Evolutionary conservation across 768 basidiomycete genomes (phyloP).

Genomic region (Tephrocybe sp.): DNA sequence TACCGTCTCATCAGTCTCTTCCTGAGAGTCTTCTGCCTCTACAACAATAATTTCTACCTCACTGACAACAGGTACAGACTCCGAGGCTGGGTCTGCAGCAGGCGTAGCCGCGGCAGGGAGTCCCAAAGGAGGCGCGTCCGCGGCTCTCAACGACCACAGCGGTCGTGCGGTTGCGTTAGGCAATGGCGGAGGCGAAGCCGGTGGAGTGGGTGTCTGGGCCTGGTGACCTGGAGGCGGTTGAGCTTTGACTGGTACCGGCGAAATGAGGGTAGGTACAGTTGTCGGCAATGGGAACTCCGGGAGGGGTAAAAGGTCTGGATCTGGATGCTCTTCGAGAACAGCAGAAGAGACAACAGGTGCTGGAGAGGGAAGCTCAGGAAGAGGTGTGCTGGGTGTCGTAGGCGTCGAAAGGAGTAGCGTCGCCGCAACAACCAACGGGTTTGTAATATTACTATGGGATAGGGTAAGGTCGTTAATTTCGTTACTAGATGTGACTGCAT

Average conservation of each 20-base stretch:
- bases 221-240: neutral
- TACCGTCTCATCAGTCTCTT: too few species aligned
- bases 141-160: constrained; percentile 40
- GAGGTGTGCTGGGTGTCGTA: constrained; percentile 7
- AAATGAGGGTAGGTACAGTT: constrained; percentile 12
- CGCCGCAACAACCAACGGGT: constrained; percentile 2
- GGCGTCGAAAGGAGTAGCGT: constrained; percentile 10
- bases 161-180: constrained; percentile 15
- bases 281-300: constrained; percentile 19
- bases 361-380: constrained; percentile 2
- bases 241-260: constrained; percentile 12
- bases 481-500: constrained; percentile 1
- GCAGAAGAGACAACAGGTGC: neutral
- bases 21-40: too few species aligned
- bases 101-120: constrained; percentile 13
- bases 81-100: neutral
- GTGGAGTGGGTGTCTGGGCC: constrained; percentile 40
- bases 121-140: constrained; percentile 41
- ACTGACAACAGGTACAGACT: too few species aligned
- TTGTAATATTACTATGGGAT: neutral
- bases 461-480: constrained; percentile 12
- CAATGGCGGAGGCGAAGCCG: constrained; percentile 35
- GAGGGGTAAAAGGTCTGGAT: constrained; percentile 43
- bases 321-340: constrained; percentile 25
- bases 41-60: too few species aligned